Conservation (phyloP, 257 asterid genomes). For the Penstemon eatonii region DNA sequence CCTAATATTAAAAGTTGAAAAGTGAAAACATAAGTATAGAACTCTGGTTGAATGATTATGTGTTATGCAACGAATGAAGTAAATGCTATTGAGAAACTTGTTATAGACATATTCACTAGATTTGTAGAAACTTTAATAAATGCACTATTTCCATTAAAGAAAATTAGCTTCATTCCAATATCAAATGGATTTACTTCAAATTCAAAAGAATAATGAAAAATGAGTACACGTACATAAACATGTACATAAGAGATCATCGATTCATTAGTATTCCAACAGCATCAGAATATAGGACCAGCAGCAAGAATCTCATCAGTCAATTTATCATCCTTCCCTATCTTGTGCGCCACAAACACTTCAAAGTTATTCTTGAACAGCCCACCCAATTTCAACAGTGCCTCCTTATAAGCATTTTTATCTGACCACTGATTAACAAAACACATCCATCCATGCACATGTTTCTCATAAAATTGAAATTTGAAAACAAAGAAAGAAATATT, state of each 20-base stretch:
- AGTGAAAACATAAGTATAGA: too few species aligned
- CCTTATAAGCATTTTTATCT: slow-evolving; percentile 70
- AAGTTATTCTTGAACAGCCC: slow-evolving; percentile 90
- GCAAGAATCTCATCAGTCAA: slow-evolving; percentile 83
- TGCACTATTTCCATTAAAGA: not conserved
- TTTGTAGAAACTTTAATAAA: too few species aligned
- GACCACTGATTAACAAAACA: slow-evolving; percentile 63
- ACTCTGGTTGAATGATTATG: too few species aligned
- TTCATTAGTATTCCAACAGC: not conserved
- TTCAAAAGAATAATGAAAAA: not conserved
- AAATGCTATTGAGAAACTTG: too few species aligned
- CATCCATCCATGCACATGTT: not conserved
- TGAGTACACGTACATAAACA: not conserved
- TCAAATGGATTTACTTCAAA: not conserved
- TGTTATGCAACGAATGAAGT: too few species aligned
- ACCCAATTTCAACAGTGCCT: slow-evolving; percentile 69
- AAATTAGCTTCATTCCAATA: not conserved
- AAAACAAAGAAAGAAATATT: not conserved
- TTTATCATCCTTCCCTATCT: slow-evolving; percentile 74
- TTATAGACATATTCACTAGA: too few species aligned
- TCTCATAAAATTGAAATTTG: not conserved
- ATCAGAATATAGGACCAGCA: slow-evolving; percentile 81
- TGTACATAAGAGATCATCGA: too few species aligned
- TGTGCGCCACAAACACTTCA: slow-evolving; percentile 69
- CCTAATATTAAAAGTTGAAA: too few species aligned